These are phyloP conservation scores for Hordeum vulgare DNA, from an alignment of 176 grass and related monocot species.

Conservation along the genomic window DNA sequence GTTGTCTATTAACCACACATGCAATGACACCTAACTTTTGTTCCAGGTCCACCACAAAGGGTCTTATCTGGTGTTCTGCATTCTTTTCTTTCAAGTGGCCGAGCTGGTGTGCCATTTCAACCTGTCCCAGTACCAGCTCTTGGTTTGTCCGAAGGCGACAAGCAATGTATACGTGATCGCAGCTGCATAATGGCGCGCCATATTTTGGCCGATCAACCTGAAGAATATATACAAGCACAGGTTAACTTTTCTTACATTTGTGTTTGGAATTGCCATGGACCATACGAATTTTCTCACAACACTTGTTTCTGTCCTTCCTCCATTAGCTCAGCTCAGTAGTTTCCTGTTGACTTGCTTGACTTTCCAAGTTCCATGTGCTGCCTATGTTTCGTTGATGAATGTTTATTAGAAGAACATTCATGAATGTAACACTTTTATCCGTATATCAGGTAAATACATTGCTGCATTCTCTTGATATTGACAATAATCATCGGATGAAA, in stretches of 20 bases:
- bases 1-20: background rate
- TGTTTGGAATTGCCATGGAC: background rate
- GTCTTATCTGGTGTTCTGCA: conserved; percentile 79
- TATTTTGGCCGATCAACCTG: conserved; percentile 89
- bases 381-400: conserved; percentile 17
- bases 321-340: background rate
- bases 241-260: conserved; percentile 27
- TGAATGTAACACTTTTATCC: conserved; percentile 18
- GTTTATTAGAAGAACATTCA: background rate
- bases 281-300: background rate
- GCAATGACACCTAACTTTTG: conserved; percentile 18
- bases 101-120: conserved; percentile 83
- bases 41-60: conserved; percentile 89
- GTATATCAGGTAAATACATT: conserved; percentile 79
- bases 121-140: conserved; percentile 83
- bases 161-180: conserved; percentile 89
- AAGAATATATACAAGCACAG: conserved; percentile 97
- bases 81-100: conserved; percentile 84
- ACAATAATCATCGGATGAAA: conserved; percentile 53
- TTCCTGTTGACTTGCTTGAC: conserved; percentile 9
- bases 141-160: conserved; percentile 95
- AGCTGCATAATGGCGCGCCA: conserved; percentile 98
- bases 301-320: conserved; percentile 22
- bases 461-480: conserved; percentile 91
- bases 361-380: background rate